Conservation (phyloP, 2,329 filamentous ascomycete species). For the Karstenula rhodostoma region DNA sequence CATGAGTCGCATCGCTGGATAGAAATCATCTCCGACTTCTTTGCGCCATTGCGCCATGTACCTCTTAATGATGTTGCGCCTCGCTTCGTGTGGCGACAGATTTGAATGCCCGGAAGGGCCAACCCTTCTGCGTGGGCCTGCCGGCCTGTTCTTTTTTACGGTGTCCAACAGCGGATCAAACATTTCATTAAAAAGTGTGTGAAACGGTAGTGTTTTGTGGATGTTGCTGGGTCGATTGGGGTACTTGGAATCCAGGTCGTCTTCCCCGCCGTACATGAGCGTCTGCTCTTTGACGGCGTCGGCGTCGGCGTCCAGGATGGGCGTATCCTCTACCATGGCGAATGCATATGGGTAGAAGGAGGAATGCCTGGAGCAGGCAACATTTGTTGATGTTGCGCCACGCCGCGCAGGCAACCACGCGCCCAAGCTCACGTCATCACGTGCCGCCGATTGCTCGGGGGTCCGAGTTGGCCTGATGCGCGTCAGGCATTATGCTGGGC, state of each 20-base stretch:
- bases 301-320: slow-evolving; percentile 54
- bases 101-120: slow-evolving; percentile 67
- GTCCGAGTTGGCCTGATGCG: background rate
- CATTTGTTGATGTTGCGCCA: slow-evolving; percentile 9
- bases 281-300: slow-evolving; percentile 57
- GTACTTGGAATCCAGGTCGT: slow-evolving; percentile 63
- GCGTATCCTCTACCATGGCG: slow-evolving; percentile 40
- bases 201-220: slow-evolving; percentile 80
- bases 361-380: background rate
- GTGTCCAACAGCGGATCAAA: slow-evolving; percentile 85
- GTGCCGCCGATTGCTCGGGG: background rate
- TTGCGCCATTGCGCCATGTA: slow-evolving; percentile 89
- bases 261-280: slow-evolving; percentile 58
- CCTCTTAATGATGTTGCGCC: slow-evolving; percentile 80
- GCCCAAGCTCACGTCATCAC: slow-evolving; percentile 13
- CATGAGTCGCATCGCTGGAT: slow-evolving; percentile 89
- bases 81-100: slow-evolving; percentile 77
- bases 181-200: slow-evolving; percentile 76
- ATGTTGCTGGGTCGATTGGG: slow-evolving; percentile 84
- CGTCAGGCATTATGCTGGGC: slow-evolving; percentile 14
- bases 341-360: slow-evolving; percentile 20
- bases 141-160: slow-evolving; percentile 72
- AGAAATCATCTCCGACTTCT: slow-evolving; percentile 91
- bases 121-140: slow-evolving; percentile 63
- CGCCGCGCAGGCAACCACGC: slow-evolving; percentile 15